phyloP scores from a whole-genome alignment of 192 early-diverging fungal species.

The Chytriomyces sp. region DNA sequence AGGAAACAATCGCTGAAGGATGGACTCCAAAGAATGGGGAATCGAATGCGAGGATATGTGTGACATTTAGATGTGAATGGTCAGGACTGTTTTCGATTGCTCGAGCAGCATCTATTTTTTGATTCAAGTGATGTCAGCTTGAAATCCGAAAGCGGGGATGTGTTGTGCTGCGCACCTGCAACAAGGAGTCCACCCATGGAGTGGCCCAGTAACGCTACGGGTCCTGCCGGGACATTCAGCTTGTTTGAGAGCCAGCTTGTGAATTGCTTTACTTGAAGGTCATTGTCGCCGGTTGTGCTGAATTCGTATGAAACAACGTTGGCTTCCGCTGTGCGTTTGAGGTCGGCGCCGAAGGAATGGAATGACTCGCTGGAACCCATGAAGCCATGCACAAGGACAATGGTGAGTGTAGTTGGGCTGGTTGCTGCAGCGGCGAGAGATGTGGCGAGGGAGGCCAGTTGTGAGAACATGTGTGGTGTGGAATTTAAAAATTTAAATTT shows the following conservation, averaged over 20 bases:
- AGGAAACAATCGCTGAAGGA: slow-evolving; percentile 42
- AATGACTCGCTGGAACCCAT: slow-evolving; percentile 54
- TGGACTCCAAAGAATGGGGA: slow-evolving; percentile 60
- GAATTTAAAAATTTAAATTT: no score
- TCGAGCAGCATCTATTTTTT: neutral
- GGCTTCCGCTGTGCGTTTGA: slow-evolving; percentile 33
- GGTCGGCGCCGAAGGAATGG: slow-evolving; percentile 45
- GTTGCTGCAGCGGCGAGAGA: neutral
- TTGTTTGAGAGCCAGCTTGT: slow-evolving; percentile 43
- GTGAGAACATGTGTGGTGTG: no score
- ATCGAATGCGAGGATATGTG: slow-evolving; percentile 58
- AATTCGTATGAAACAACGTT: slow-evolving; percentile 42
- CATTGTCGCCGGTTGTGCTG: slow-evolving; percentile 50
- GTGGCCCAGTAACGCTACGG: slow-evolving; percentile 53
- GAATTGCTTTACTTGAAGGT: slow-evolving; percentile 29
- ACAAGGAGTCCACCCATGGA: slow-evolving; percentile 59
- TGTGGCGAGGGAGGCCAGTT: no score
- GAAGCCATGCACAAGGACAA: slow-evolving; percentile 61
- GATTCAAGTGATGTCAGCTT: no score
- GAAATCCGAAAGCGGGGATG: no score
- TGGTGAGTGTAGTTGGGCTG: slow-evolving; percentile 21
- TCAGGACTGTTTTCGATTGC: neutral
- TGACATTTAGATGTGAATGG: slow-evolving; percentile 49
- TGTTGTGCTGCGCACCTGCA: no score
- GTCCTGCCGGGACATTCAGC: slow-evolving; percentile 35